A percentile compares a stretch with the other conserved stretches of the same genome.
phyloP scores from a whole-genome alignment of 495 filamentous ascomycete genomes.

The Pseudoneurospora amorphoporcata region DNA sequence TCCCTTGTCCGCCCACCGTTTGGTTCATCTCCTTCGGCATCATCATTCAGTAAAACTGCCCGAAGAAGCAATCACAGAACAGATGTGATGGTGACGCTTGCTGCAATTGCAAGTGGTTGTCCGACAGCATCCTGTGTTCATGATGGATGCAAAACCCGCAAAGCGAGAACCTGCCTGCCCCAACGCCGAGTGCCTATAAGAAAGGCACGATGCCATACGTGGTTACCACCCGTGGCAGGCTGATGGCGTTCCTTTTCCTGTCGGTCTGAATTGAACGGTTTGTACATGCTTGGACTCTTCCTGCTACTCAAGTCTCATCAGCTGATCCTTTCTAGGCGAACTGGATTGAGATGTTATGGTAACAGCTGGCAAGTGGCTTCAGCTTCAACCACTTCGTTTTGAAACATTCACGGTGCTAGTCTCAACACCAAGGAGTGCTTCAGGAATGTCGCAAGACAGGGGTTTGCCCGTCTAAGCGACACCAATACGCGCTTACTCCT shows the following conservation, averaged over 20 bases:
- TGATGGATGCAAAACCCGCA: not conserved
- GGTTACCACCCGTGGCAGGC: not conserved
- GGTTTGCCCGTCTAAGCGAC: slow-evolving; percentile 14
- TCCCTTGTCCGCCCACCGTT: not conserved
- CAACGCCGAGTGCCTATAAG: too few species aligned
- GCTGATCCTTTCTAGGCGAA: not conserved
- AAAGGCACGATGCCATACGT: not conserved
- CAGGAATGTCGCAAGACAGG: slow-evolving; percentile 42
- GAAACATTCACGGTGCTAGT: not conserved
- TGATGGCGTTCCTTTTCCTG: not conserved
- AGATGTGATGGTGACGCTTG: not conserved
- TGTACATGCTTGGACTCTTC: not conserved
- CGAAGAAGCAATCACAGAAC: not conserved
- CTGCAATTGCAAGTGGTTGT: not conserved
- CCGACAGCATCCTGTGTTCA: not conserved
- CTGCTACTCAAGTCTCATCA: not conserved
- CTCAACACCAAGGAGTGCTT: slow-evolving; percentile 17
- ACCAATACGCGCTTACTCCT: not conserved
- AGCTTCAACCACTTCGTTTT: not conserved
- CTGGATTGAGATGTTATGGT: not conserved
- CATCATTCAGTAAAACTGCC: not conserved
- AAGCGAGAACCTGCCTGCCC: not conserved
- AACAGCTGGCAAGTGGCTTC: not conserved
- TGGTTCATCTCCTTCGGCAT: not conserved
- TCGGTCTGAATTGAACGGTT: not conserved